These are phyloP conservation scores for Nemania diffusa DNA, from an alignment of 2,329 filamentous ascomycete genomes.

Conservation along the genomic window DNA sequence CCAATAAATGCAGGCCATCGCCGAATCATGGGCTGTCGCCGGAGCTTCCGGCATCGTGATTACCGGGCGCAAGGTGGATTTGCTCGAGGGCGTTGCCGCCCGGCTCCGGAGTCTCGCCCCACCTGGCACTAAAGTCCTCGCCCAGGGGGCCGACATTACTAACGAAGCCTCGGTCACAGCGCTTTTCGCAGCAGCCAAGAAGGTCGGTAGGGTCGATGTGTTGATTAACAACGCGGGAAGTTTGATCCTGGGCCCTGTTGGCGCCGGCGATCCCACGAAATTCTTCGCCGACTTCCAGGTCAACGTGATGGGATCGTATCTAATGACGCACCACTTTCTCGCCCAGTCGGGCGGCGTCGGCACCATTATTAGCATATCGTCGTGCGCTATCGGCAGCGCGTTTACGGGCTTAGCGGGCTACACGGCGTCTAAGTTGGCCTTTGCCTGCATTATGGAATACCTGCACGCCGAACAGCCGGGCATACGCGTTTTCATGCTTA, in stretches of 20 bases:
- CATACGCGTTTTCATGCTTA: conserved; percentile 34
- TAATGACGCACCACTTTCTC: conserved; percentile 37
- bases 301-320: conserved; percentile 38
- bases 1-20: too few relatives aligned
- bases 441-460: conserved; percentile 34
- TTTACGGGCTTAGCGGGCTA: conserved; percentile 35
- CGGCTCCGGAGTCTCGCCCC: conserved; percentile 31
- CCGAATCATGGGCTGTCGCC: conserved; percentile 37
- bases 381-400: conserved; percentile 24
- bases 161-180: conserved; percentile 34
- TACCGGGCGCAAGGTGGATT: conserved; percentile 39
- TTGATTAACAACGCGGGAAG: conserved; percentile 35
- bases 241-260: conserved; percentile 33
- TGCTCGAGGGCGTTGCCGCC: conserved; percentile 35
- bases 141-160: conserved; percentile 35
- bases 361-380: conserved; percentile 36
- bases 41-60: conserved; percentile 39
- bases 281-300: conserved; percentile 36
- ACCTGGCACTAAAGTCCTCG: conserved; percentile 34
- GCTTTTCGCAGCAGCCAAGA: conserved; percentile 33
- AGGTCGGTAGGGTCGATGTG: conserved; percentile 35
- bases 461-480: conserved; percentile 35
- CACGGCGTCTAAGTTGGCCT: conserved; percentile 37
- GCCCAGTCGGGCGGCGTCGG: conserved; percentile 33
- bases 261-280: conserved; percentile 27